phyloP scores from a whole-genome alignment of 116 monocot genomes.

The Iris pallida region DNA sequence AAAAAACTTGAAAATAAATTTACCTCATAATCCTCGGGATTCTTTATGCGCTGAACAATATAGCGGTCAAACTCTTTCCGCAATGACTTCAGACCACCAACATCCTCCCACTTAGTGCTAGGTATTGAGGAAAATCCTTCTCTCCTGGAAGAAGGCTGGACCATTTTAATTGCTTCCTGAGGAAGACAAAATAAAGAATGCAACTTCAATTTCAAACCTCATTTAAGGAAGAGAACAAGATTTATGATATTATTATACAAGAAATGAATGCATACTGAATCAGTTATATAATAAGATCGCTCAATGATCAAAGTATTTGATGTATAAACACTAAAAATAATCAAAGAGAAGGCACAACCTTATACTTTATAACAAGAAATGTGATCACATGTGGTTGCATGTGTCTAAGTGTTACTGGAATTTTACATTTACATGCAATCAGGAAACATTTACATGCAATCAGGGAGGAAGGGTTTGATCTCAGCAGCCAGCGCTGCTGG shows the following conservation, averaged over 20 bases:
- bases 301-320: background rate
- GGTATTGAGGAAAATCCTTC: slow-evolving; percentile 98
- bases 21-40: slow-evolving; percentile 83
- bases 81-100: slow-evolving; percentile 76
- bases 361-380: no score
- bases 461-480: no score
- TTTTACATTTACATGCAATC: no score
- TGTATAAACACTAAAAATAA: background rate
- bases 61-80: slow-evolving; percentile 65
- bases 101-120: slow-evolving; percentile 90
- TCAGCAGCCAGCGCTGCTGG: no score
- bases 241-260: background rate
- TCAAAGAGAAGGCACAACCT: no score
- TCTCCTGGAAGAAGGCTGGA: slow-evolving; percentile 87
- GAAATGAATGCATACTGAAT: background rate
- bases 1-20: slow-evolving; percentile 1
- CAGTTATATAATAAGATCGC: background rate
- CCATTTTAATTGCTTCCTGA: slow-evolving; percentile 71
- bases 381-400: no score
- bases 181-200: slow-evolving; percentile 7
- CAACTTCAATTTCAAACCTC: slow-evolving; percentile 4
- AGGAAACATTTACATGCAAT: no score
- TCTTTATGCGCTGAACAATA: slow-evolving; percentile 72
- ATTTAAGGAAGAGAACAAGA: background rate
- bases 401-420: no score